Evolutionary conservation across 306 rosid species (phyloP).

Genomic region (Pterocarpus macrocarpus): DNA sequence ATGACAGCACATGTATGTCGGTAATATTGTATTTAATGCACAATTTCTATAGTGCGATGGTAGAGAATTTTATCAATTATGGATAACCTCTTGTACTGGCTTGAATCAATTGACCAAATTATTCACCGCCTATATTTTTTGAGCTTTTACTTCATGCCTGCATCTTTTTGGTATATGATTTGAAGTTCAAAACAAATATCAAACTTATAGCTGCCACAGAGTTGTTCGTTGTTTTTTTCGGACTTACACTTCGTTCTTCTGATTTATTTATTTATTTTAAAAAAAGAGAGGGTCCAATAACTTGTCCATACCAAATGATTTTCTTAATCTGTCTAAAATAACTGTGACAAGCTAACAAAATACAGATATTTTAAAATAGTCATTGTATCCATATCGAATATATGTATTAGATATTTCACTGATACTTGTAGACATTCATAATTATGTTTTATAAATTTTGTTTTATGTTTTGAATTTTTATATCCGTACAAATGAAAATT

Average conservation of each 20-base stretch:
- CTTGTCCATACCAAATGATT: no score
- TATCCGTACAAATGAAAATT: no score
- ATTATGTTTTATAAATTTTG: no score
- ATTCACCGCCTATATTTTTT: slow-evolving; percentile 34
- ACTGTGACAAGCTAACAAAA: no score
- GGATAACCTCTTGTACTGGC: neutral
- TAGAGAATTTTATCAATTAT: slow-evolving; percentile 36
- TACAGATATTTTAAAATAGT: neutral
- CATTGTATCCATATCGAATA: no score
- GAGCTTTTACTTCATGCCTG: slow-evolving; percentile 25
- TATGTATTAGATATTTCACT: no score
- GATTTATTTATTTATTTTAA: neutral
- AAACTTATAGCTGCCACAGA: neutral
- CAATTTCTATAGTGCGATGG: neutral
- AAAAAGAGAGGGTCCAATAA: slow-evolving; percentile 10
- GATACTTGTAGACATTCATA: no score
- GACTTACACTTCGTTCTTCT: neutral
- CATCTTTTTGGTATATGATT: slow-evolving; percentile 18
- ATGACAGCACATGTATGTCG: neutral
- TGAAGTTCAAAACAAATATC: neutral
- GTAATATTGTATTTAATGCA: slow-evolving; percentile 10
- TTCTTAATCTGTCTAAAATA: no score
- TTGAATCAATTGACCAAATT: slow-evolving; percentile 38
- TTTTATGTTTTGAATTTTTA: no score
- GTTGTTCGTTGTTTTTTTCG: neutral